Conservation (phyloP, 2,329 filamentous ascomycete genomes). For the Colletotrichum endophyticum region DNA sequence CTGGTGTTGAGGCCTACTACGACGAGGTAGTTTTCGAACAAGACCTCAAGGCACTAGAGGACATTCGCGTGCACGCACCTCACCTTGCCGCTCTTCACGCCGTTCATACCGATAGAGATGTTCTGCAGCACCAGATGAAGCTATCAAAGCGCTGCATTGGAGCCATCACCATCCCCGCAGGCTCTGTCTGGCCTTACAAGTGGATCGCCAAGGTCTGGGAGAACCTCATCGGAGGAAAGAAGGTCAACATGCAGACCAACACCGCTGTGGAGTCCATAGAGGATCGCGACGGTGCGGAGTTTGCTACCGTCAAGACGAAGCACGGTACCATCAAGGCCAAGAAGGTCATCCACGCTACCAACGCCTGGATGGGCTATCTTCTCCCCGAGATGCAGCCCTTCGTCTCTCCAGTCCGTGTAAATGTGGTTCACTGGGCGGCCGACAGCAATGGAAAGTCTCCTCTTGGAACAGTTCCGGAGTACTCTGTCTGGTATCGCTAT, state of each 20-base stretch:
- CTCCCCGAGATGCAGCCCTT: conserved; percentile 26
- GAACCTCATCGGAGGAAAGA: background rate
- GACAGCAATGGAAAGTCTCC: background rate
- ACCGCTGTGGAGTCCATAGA: background rate
- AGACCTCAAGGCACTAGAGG: conserved; percentile 16
- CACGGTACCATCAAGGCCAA: conserved; percentile 24
- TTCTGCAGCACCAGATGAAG: conserved; percentile 10
- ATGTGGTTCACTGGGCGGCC: background rate
- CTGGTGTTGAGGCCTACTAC: conserved; percentile 19
- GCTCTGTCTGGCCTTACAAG: conserved; percentile 29
- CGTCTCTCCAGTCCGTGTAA: conserved; percentile 19
- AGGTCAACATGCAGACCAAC: conserved; percentile 21
- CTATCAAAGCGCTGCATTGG: background rate
- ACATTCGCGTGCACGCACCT: conserved; percentile 19
- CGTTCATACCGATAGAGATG: conserved; percentile 2
- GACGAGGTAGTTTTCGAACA: conserved; percentile 18
- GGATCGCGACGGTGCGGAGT: background rate
- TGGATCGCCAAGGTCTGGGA: conserved; percentile 20
- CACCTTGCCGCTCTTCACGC: conserved; percentile 16
- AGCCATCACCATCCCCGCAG: conserved; percentile 22
- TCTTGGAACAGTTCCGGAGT: background rate
- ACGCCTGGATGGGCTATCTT: conserved; percentile 28
- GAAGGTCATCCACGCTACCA: conserved; percentile 28
- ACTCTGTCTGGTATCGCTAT: conserved; percentile 24
- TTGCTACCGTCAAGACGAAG: background rate